These are phyloP conservation scores for Dimargaris cristalligena DNA, from an alignment of 192 early-diverging fungal genomes.

Conservation along the genomic window DNA sequence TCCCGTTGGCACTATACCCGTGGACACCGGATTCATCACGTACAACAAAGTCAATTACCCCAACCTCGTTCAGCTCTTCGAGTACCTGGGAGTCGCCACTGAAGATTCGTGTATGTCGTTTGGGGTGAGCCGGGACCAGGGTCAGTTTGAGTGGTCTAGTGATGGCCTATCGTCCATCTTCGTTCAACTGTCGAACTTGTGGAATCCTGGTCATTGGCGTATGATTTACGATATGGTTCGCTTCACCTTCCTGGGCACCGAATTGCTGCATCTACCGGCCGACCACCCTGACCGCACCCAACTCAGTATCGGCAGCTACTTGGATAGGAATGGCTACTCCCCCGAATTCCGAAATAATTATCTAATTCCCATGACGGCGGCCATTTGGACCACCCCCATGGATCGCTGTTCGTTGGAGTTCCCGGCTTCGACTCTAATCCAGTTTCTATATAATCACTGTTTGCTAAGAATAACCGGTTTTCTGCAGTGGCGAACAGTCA, in stretches of 20 bases:
- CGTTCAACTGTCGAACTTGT: constrained; percentile 32
- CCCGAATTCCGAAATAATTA: constrained; percentile 42
- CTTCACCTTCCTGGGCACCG: constrained; percentile 34
- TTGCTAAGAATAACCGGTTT: constrained; percentile 32
- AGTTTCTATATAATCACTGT: constrained; percentile 45
- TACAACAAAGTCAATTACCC: constrained; percentile 46
- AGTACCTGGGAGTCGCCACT: constrained; percentile 23
- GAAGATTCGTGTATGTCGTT: constrained; percentile 38
- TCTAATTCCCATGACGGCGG: constrained; percentile 45
- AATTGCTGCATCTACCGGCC: constrained; percentile 30
- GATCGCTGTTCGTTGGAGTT: constrained; percentile 35
- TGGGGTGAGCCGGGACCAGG: constrained; percentile 37
- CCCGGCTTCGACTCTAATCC: constrained; percentile 39
- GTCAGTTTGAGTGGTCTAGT: constrained; percentile 48
- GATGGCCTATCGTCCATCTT: constrained; percentile 33
- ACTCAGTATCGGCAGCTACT: constrained; percentile 35
- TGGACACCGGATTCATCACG: constrained; percentile 52
- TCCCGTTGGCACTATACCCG: constrained; percentile 23
- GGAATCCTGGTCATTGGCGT: constrained; percentile 26
- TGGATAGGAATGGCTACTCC: constrained; percentile 31
- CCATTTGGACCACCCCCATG: constrained; percentile 45
- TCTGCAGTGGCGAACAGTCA: constrained; percentile 40
- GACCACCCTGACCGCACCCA: constrained; percentile 9
- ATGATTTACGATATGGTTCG: constrained; percentile 34
- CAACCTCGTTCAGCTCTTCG: constrained; percentile 34